Conservation (phyloP, 306 rosid species). For the Castanospermum australe region DNA sequence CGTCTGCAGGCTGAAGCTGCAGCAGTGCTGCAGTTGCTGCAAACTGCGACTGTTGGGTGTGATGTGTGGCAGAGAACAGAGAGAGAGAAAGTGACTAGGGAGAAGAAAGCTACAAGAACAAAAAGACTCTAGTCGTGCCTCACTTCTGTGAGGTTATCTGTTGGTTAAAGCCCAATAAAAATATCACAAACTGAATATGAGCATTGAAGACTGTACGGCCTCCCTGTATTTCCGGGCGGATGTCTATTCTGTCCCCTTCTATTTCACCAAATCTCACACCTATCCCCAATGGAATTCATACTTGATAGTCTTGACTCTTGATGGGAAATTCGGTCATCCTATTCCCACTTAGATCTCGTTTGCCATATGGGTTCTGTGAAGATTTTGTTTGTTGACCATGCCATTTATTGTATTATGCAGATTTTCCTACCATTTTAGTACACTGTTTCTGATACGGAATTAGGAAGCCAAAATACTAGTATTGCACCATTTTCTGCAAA, state of each 20-base stretch:
- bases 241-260: conserved; percentile 88
- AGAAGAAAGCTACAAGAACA: conserved; percentile 1
- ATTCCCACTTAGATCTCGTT: not conserved
- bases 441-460: not conserved
- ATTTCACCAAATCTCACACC: conserved; percentile 63
- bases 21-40: conserved; percentile 64
- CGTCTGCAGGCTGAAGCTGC: conserved; percentile 44
- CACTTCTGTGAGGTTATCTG: conserved; percentile 26
- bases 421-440: not conserved
- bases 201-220: conserved; percentile 42
- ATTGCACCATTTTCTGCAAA: not conserved
- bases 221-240: conserved; percentile 85
- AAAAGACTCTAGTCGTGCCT: conserved; percentile 17
- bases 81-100: not conserved
- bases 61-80: conserved; percentile 71
- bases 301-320: not conserved
- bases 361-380: not conserved
- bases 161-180: conserved; percentile 16
- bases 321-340: not conserved
- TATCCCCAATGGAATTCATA: no score
- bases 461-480: not conserved
- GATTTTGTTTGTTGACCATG: conserved; percentile 8
- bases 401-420: not conserved
- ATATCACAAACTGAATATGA: conserved; percentile 34
- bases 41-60: conserved; percentile 74